These are phyloP conservation scores for Aspergillus unguis DNA, from an alignment of 2,329 filamentous ascomycete genomes.

Conservation along the genomic window DNA sequence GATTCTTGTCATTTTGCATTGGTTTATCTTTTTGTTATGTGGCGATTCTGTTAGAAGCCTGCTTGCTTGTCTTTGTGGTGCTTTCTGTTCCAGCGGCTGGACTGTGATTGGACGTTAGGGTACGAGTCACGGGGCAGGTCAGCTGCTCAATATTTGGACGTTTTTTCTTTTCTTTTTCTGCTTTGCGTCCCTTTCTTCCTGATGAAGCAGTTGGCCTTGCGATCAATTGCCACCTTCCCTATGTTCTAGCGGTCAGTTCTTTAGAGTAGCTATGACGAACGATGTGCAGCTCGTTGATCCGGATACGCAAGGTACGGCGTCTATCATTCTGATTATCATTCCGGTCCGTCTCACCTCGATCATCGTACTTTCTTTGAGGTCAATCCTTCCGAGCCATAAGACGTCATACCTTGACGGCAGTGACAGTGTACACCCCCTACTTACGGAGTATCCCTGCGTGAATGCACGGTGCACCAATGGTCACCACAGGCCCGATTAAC, in stretches of 20 bases:
- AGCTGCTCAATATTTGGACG: conserved; percentile 7
- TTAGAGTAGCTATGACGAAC: too few relatives aligned
- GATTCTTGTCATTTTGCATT: not conserved
- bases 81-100: not conserved
- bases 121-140: not conserved
- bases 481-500: not conserved
- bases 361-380: too few relatives aligned
- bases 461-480: not conserved
- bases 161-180: conserved; percentile 1
- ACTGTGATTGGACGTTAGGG: conserved; percentile 10
- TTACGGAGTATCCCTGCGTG: not conserved
- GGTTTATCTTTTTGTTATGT: not conserved
- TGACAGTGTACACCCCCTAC: not conserved
- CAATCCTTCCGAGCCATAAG: too few relatives aligned
- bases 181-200: not conserved
- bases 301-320: too few relatives aligned
- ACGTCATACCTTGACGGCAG: too few relatives aligned
- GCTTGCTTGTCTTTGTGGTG: not conserved
- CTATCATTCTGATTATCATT: too few relatives aligned
- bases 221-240: not conserved
- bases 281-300: too few relatives aligned
- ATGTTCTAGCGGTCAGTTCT: not conserved
- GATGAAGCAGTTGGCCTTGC: not conserved
- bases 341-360: too few relatives aligned
- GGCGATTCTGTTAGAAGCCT: not conserved